A percentile compares a stretch with the other conserved stretches of the same genome.
Evolutionary conservation across 129 eudicot genomes (phyloP).

Genomic region (Chrysanthemum seticuspe): DNA sequence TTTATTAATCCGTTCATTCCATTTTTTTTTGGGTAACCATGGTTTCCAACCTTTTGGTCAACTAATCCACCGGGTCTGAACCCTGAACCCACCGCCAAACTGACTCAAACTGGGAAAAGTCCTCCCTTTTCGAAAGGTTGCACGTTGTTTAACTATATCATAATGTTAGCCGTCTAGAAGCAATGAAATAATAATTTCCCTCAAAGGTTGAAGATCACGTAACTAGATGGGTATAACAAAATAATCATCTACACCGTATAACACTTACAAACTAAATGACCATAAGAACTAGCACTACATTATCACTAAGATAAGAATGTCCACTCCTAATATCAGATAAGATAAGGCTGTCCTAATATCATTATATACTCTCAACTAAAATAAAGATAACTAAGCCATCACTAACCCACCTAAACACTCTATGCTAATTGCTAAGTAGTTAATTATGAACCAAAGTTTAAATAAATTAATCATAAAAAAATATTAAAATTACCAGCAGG

Average conservation of each 20-base stretch:
- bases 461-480: neutral
- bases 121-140: no score
- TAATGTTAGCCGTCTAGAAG: neutral
- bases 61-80: no score
- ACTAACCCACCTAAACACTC: neutral
- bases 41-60: no score
- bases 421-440: slow-evolving; percentile 5
- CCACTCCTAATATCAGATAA: slow-evolving; percentile 6
- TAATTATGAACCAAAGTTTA: neutral
- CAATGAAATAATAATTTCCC: neutral
- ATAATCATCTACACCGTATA: neutral
- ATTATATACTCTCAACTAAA: slow-evolving; percentile 1
- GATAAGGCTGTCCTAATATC: slow-evolving; percentile 12
- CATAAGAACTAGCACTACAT: neutral
- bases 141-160: neutral
- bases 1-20: neutral
- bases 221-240: neutral
- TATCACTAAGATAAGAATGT: neutral
- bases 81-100: no score
- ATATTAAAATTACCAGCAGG: slow-evolving; percentile 20
- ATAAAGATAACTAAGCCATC: slow-evolving; percentile 13
- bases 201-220: neutral
- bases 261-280: neutral
- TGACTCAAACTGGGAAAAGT: no score
- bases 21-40: neutral